phyloP scores from a whole-genome alignment of 805 yeast genomes.

The Ogataea pignaliae region DNA sequence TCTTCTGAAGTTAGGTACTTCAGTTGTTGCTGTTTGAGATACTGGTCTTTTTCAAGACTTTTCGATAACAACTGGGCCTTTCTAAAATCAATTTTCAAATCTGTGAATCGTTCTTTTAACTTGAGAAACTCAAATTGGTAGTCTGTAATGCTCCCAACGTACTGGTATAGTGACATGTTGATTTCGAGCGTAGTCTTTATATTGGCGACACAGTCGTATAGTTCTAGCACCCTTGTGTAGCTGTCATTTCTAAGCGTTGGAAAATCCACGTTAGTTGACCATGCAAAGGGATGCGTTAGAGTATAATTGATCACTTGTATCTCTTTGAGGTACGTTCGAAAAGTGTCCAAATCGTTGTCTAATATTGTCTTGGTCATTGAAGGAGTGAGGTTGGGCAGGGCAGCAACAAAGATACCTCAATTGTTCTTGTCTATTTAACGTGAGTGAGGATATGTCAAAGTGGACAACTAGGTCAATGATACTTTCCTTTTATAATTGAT shows the following conservation, averaged over 20 bases:
- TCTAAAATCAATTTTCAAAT: conserved; percentile 25
- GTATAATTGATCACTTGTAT: not conserved
- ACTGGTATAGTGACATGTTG: conserved; percentile 7
- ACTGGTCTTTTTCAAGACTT: conserved; percentile 13
- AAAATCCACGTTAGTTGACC: no score
- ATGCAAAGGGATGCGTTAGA: not conserved
- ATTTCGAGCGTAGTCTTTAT: conserved; percentile 10
- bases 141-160: conserved; percentile 1
- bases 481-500: no score
- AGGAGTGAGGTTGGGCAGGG: no score
- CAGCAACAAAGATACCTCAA: no score
- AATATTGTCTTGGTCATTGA: not conserved
- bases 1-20: not conserved
- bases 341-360: not conserved
- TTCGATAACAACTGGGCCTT: conserved; percentile 24
- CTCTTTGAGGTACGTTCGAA: not conserved
- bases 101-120: conserved; percentile 20
- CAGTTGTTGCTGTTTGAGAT: conserved; percentile 1
- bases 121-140: conserved; percentile 11
- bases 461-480: no score
- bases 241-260: conserved; percentile 7
- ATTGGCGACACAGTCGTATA: conserved; percentile 17
- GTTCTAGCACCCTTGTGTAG: conserved; percentile 12
- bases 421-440: no score
- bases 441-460: no score